Conservation (phyloP, 345 rosid genomes). For the Populus tremula region DNA sequence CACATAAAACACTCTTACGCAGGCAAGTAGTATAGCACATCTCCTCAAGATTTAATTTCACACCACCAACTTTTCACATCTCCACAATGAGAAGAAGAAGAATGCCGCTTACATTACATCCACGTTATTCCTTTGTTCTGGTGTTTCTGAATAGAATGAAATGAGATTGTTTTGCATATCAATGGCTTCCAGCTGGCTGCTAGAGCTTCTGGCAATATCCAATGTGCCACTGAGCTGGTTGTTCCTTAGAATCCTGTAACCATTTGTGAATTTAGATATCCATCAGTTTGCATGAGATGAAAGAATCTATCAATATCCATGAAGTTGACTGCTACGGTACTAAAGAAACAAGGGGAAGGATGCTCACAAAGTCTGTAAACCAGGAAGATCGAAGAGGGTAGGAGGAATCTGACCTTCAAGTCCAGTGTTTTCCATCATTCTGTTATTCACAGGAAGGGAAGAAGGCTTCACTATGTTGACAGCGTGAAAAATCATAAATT, state of each 20-base stretch:
- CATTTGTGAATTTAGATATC: neutral
- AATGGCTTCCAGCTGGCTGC: conserved; percentile 46
- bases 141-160: conserved; percentile 16
- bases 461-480: neutral
- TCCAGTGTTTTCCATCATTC: conserved; percentile 52
- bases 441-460: conserved; percentile 21
- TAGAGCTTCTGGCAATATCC: conserved; percentile 41
- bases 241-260: conserved; percentile 44
- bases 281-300: no score
- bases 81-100: neutral
- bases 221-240: conserved; percentile 53
- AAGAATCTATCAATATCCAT: neutral
- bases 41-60: neutral
- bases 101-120: conserved; percentile 48
- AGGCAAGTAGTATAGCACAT: neutral
- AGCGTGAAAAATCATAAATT: neutral
- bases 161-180: conserved; percentile 59
- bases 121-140: neutral
- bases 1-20: neutral
- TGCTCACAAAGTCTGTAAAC: conserved; percentile 70
- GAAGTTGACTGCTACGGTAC: neutral
- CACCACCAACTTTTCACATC: no score
- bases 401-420: conserved; percentile 57
- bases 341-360: no score
- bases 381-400: conserved; percentile 45